Percentiles rank a stretch among this genome's conserved stretches.
phyloP scores from a whole-genome alignment of 208 protist genomes.

The Leishmania tarentolae region DNA sequence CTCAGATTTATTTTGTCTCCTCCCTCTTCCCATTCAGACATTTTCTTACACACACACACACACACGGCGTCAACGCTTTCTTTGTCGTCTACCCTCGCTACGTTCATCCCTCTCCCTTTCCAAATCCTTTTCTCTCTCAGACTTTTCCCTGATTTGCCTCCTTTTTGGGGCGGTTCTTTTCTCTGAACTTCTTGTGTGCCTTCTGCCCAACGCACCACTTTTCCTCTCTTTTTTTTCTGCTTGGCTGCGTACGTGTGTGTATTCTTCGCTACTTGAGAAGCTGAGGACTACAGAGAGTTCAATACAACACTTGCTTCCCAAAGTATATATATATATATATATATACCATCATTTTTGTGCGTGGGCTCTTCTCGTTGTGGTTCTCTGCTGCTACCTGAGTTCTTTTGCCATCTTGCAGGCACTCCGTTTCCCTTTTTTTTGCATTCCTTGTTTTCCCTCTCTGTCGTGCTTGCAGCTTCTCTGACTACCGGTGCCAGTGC shows the following conservation, averaged over 20 bases:
- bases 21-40: neutral
- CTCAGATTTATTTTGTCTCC: neutral
- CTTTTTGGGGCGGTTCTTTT: neutral
- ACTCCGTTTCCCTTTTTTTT: neutral
- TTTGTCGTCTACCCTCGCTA: neutral
- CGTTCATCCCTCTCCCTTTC: neutral
- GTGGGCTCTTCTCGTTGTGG: neutral
- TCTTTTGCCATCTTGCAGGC: neutral
- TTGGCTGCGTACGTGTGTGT: neutral
- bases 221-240: neutral
- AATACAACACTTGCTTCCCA: neutral
- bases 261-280: neutral
- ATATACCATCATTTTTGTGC: neutral
- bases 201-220: neutral
- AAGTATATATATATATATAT: neutral
- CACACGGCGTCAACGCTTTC: conserved; percentile 2
- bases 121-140: conserved; percentile 15
- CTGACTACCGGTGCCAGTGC: neutral
- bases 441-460: neutral
- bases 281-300: neutral
- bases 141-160: neutral
- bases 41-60: neutral
- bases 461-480: neutral
- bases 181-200: neutral
- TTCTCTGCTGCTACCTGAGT: neutral